Conservation (phyloP, 129 eudicot genomes). For the Ambrosia trifida region DNA sequence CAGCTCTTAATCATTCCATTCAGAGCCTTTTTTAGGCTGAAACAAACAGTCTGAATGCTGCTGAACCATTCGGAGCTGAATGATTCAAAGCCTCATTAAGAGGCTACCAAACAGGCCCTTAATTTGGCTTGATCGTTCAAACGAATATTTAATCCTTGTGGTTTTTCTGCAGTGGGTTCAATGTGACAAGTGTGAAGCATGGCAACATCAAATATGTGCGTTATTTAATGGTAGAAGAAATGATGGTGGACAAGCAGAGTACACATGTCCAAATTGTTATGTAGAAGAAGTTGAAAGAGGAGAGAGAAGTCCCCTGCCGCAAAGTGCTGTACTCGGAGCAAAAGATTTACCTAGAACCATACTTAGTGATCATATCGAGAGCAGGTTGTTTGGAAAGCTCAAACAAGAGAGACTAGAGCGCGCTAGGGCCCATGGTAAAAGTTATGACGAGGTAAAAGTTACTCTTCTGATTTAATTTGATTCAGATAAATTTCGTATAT, state of each 20-base stretch:
- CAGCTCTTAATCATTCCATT: no score
- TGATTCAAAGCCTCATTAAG: no score
- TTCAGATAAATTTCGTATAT: background rate
- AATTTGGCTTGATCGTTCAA: constrained; percentile 7
- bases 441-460: constrained; percentile 74
- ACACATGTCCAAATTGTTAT: constrained; percentile 94
- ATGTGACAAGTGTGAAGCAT: constrained; percentile 95
- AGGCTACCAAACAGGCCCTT: no score
- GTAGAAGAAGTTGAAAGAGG: constrained; percentile 82
- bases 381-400: constrained; percentile 55
- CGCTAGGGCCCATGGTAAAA: constrained; percentile 71
- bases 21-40: no score
- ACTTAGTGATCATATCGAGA: constrained; percentile 89
- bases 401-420: constrained; percentile 78
- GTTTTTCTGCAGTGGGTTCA: constrained; percentile 83
- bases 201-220: constrained; percentile 99
- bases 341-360: constrained; percentile 87
- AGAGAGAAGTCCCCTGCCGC: constrained; percentile 80
- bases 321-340: constrained; percentile 97
- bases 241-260: constrained; percentile 93
- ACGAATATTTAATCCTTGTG: background rate
- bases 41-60: no score
- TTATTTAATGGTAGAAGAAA: constrained; percentile 91
- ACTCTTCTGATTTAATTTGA: background rate
- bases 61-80: no score